phyloP scores from a whole-genome alignment of 495 filamentous ascomycete species.

The Jackrogersella minutella region DNA sequence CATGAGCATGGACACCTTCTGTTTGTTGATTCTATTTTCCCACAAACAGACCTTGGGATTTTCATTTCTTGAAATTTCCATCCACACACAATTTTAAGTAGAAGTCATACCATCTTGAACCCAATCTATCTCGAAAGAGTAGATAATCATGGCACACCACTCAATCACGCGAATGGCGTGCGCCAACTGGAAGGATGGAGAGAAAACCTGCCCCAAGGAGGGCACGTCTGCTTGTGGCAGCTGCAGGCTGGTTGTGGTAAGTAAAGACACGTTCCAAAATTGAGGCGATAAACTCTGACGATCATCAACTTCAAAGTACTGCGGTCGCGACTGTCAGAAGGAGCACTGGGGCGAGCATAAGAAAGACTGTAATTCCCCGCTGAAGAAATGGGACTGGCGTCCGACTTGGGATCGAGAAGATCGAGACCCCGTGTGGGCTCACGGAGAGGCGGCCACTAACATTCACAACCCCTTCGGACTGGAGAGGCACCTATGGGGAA shows the following conservation, averaged over 20 bases:
- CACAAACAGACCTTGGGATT: too few species aligned
- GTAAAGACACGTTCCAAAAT: background rate
- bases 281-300: background rate
- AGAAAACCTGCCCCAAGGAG: background rate
- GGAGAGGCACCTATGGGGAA: conserved; percentile 52
- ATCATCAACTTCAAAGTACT: conserved; percentile 43
- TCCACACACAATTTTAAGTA: too few species aligned
- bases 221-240: conserved; percentile 1
- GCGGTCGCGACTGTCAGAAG: conserved; percentile 46
- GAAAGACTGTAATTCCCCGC: conserved; percentile 44
- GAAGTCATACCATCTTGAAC: too few species aligned
- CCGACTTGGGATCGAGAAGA: conserved; percentile 45
- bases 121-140: too few species aligned
- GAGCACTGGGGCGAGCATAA: conserved; percentile 49
- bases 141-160: background rate
- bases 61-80: too few species aligned
- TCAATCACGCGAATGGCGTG: background rate
- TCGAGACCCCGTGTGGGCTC: conserved; percentile 38
- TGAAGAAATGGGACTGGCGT: conserved; percentile 40
- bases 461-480: background rate
- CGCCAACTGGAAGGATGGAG: conserved; percentile 18
- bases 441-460: background rate
- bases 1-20: too few species aligned
- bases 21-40: too few species aligned
- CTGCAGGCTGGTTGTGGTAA: conserved; percentile 13